Conservation (phyloP, 768 basidiomycete species). For the Termitomyces sp. region DNA sequence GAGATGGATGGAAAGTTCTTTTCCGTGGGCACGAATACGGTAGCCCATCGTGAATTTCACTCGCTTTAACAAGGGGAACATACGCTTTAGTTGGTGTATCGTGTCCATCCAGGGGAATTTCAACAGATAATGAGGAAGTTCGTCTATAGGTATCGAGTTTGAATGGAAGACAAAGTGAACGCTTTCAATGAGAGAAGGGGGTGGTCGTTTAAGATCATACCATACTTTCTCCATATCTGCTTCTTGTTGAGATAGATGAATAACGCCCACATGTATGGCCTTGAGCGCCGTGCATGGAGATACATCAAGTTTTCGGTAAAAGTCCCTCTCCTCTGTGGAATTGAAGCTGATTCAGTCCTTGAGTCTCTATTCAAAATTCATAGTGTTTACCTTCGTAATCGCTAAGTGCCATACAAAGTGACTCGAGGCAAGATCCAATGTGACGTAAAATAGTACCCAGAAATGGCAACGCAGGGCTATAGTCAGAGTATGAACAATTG, state of each 20-base stretch:
- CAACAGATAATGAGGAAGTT: background rate
- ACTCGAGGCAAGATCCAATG: background rate
- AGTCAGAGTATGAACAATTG: background rate
- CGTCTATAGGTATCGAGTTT: background rate
- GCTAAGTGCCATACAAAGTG: too few species aligned
- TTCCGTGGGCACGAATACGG: background rate
- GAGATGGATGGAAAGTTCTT: too few species aligned
- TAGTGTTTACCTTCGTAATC: background rate
- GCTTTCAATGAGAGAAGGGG: background rate
- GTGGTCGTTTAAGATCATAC: background rate
- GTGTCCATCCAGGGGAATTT: too few species aligned
- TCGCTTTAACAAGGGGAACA: too few species aligned
- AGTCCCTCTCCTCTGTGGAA: background rate
- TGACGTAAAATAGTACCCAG: background rate
- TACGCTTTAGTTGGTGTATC: too few species aligned
- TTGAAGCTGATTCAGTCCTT: background rate
- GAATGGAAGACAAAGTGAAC: background rate
- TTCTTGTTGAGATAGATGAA: too few species aligned
- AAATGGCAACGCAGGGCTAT: background rate
- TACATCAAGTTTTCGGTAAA: background rate
- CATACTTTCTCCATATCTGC: background rate
- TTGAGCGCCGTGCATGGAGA: background rate
- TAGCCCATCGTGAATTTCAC: background rate
- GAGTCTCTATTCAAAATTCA: background rate
- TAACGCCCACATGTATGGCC: background rate